A percentile compares a stretch with the other conserved stretches of the same genome.
phyloP scores from a whole-genome alignment of 345 rosid species.

The Pugionium dolabratum region DNA sequence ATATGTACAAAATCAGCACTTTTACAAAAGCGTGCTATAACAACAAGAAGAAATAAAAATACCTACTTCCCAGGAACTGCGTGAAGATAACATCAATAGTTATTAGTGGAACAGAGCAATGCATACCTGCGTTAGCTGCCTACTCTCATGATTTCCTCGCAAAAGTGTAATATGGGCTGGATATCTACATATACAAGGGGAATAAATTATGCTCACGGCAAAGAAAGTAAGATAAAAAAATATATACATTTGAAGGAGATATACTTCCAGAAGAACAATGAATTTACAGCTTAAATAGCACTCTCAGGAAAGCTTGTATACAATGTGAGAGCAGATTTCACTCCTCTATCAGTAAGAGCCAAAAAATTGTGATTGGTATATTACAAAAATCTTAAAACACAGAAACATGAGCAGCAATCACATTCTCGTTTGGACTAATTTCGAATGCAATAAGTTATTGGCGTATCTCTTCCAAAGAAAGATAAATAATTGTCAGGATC shows the following conservation, averaged over 20 bases:
- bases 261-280: constrained; percentile 1
- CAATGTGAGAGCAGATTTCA: neutral
- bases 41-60: constrained; percentile 20
- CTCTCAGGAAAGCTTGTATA: neutral
- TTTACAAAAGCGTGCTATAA: constrained; percentile 31
- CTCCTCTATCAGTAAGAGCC: neutral
- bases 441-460: neutral
- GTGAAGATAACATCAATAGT: neutral
- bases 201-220: neutral
- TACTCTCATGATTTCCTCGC: constrained; percentile 99
- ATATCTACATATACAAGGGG: constrained; percentile 56
- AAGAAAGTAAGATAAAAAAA: neutral
- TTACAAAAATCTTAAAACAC: constrained; percentile 5
- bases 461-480: constrained; percentile 1
- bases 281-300: constrained; percentile 10
- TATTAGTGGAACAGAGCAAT: constrained; percentile 13
- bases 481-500: neutral
- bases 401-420: constrained; percentile 9
- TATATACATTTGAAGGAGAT: neutral
- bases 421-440: neutral
- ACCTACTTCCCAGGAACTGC: constrained; percentile 13
- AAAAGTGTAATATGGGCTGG: constrained; percentile 96
- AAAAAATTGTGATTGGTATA: neutral
- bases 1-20: constrained; percentile 29
- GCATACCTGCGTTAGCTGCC: constrained; percentile 97